These are phyloP conservation scores for Dalbergia cochinchinensis DNA, from an alignment of 306 rosid genomes.

Conservation along the genomic window DNA sequence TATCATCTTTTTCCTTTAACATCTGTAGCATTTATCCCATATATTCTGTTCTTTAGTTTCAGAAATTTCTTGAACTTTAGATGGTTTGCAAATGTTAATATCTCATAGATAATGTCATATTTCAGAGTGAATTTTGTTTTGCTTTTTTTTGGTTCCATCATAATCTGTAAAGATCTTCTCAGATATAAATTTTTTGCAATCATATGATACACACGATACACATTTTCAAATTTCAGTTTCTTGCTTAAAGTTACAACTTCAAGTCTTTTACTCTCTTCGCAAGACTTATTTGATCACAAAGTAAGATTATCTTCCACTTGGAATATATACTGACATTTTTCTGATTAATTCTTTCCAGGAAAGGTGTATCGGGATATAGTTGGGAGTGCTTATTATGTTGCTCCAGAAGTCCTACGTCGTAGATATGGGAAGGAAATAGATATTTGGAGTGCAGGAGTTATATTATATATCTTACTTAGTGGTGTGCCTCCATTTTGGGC, in stretches of 20 bases:
- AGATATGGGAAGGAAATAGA: slow-evolving; percentile 86
- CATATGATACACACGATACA: neutral
- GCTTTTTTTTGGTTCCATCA: slow-evolving; percentile 13
- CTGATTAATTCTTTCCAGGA: slow-evolving; percentile 57
- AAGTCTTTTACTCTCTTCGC: neutral
- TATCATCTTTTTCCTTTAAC: neutral
- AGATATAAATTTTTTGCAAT: neutral
- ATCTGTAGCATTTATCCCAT: neutral
- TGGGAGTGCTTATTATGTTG: slow-evolving; percentile 93
- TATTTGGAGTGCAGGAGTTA: slow-evolving; percentile 92
- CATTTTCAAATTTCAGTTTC: neutral
- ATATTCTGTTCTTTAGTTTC: neutral
- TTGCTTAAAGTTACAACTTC: neutral
- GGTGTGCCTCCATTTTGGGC: slow-evolving; percentile 99
- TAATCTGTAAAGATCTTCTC: neutral
- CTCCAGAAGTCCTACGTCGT: slow-evolving; percentile 84
- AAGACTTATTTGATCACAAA: neutral
- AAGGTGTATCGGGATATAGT: slow-evolving; percentile 79
- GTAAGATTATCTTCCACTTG: slow-evolving; percentile 27
- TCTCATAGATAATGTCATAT: neutral
- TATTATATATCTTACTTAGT: slow-evolving; percentile 78
- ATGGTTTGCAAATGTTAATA: slow-evolving; percentile 9
- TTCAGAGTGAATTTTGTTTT: neutral
- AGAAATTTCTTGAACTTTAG: neutral
- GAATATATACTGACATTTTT: neutral